phyloP scores from a whole-genome alignment of 140 eudicot genomes.

The Erigeron philadelphicus region DNA sequence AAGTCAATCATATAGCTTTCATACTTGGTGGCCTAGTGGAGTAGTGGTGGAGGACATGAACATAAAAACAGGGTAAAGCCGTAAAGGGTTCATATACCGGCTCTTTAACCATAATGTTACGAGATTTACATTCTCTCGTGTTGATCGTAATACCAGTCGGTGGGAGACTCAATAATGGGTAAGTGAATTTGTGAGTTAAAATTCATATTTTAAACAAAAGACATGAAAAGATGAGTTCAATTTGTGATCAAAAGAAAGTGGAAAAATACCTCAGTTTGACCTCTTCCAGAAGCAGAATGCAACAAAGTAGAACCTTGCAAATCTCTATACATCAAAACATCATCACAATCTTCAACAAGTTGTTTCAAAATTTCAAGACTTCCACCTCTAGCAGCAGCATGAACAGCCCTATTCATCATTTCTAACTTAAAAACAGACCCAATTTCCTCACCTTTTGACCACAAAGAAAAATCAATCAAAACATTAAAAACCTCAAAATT shows the following conservation, averaged over 20 bases:
- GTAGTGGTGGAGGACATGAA: too few species aligned
- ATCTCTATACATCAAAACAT: constrained; percentile 64
- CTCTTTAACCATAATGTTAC: too few species aligned
- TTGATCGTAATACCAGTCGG: too few species aligned
- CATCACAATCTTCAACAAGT: constrained; percentile 51
- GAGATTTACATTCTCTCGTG: too few species aligned
- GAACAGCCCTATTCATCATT: constrained; percentile 72
- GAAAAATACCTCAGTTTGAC: constrained; percentile 64
- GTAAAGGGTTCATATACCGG: too few species aligned
- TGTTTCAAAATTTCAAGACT: constrained; percentile 58
- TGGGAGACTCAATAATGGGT: too few species aligned
- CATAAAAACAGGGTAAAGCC: too few species aligned
- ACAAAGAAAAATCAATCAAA: constrained; percentile 47
- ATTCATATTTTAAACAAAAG: not conserved
- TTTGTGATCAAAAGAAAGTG: not conserved
- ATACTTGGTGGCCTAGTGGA: too few species aligned
- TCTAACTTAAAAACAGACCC: constrained; percentile 46
- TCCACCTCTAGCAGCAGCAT: constrained; percentile 92
- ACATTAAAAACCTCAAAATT: constrained; percentile 60
- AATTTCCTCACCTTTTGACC: constrained; percentile 35
- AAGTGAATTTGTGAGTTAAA: not conserved
- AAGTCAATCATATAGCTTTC: not conserved
- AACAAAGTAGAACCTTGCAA: constrained; percentile 60
- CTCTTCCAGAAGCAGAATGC: constrained; percentile 81
- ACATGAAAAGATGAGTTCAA: not conserved